Evolutionary conservation across 2,329 filamentous ascomycete genomes (phyloP).

Genomic region (Fusarium sublunatum): DNA sequence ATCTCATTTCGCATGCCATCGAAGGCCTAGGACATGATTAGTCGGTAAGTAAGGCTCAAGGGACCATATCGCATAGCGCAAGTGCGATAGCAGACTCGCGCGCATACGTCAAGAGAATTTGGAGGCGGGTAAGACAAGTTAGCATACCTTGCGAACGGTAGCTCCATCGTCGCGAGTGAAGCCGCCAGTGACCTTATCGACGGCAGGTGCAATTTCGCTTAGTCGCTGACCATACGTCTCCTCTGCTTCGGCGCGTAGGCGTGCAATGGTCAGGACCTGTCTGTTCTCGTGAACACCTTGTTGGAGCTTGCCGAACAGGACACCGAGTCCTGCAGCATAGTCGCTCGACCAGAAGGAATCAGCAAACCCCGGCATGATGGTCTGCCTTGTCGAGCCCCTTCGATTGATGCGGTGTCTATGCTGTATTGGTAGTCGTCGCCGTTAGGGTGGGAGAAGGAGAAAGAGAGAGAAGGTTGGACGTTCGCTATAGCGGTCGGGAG

Average conservation of each 20-base stretch:
- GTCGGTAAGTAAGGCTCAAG: constrained; percentile 31
- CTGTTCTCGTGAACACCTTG: constrained; percentile 96
- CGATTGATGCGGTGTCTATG: constrained; percentile 26
- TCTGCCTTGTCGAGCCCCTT: constrained; percentile 45
- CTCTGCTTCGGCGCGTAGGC: constrained; percentile 95
- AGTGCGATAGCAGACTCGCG: constrained; percentile 2
- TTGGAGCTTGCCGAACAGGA: constrained; percentile 95
- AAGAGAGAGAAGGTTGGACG: constrained; percentile 26
- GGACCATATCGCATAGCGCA: constrained; percentile 12
- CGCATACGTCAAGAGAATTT: constrained; percentile 1
- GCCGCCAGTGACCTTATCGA: constrained; percentile 84
- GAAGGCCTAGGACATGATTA: constrained; percentile 73
- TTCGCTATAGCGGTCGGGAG: constrained; percentile 22
- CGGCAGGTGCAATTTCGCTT: constrained; percentile 81
- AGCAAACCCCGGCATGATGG: constrained; percentile 85
- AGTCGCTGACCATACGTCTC: constrained; percentile 86
- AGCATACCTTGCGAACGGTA: constrained; percentile 86
- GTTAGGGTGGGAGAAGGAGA: constrained; percentile 17
- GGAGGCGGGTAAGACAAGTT: neutral
- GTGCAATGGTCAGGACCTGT: constrained; percentile 90
- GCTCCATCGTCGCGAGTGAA: constrained; percentile 94
- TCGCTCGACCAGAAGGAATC: constrained; percentile 98
- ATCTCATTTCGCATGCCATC: constrained; percentile 93
- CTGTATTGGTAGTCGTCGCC: constrained; percentile 19
- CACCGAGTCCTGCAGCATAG: constrained; percentile 93